These are phyloP conservation scores for Pseudopyrenochaeta lycopersici DNA, from an alignment of 2,329 filamentous ascomycete genomes.

Conservation along the genomic window DNA sequence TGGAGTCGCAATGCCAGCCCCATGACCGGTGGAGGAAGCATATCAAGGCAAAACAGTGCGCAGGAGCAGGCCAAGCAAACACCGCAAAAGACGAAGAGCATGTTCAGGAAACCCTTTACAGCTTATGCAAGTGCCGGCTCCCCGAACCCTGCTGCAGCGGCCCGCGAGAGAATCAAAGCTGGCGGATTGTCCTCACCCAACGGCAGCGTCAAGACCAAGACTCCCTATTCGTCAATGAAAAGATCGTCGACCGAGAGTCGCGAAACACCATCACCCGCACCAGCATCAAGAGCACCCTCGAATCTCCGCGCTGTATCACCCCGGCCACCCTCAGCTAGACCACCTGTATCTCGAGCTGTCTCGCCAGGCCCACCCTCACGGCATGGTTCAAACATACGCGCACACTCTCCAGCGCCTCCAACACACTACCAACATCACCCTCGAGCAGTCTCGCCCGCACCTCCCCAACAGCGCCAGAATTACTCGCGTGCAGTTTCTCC, in stretches of 20 bases:
- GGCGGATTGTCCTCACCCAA: conserved; percentile 40
- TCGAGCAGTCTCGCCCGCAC: conserved; percentile 34
- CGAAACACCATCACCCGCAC: conserved; percentile 41
- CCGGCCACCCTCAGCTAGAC: conserved; percentile 43
- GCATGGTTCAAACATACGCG: conserved; percentile 33
- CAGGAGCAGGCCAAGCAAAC: conserved; percentile 56
- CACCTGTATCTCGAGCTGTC: conserved; percentile 44
- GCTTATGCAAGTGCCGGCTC: conserved; percentile 62
- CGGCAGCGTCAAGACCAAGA: conserved; percentile 51
- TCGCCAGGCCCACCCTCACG: conserved; percentile 50
- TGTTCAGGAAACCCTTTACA: conserved; percentile 71
- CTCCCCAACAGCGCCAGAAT: conserved; percentile 33
- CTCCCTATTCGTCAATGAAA: conserved; percentile 63
- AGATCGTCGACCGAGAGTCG: conserved; percentile 49
- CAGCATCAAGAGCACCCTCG: conserved; percentile 28
- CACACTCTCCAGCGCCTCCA: conserved; percentile 39
- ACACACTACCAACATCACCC: conserved; percentile 28
- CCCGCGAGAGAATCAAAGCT: conserved; percentile 45
- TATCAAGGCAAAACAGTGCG: conserved; percentile 61
- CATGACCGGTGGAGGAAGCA: conserved; percentile 52
- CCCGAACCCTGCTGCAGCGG: conserved; percentile 53
- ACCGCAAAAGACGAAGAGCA: conserved; percentile 61
- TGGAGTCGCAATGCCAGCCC: conserved; percentile 66
- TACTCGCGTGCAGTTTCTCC: conserved; percentile 37
- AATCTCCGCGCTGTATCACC: conserved; percentile 53